Conservation (phyloP, 1,139 yeast species). For the Yamadazyma mexicana region DNA sequence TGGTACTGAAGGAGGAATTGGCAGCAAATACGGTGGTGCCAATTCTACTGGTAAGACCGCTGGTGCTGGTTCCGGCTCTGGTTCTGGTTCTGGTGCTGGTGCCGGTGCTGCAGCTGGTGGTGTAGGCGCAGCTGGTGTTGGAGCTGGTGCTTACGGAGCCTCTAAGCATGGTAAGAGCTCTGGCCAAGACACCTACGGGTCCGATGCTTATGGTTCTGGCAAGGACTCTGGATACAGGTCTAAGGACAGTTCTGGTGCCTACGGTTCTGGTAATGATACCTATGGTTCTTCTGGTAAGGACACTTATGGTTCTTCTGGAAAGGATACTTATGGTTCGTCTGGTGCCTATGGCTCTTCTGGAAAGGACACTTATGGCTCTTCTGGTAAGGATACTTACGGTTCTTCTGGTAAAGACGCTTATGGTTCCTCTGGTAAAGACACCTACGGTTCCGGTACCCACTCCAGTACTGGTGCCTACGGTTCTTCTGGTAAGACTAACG, state of each 20-base stretch:
- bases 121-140: slow-evolving; percentile 13
- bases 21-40: slow-evolving; percentile 17
- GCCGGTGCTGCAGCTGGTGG: slow-evolving; percentile 15
- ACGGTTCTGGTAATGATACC: neutral
- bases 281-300: slow-evolving; percentile 10
- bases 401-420: slow-evolving; percentile 6
- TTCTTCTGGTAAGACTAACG: slow-evolving; percentile 4
- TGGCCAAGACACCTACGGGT: slow-evolving; percentile 15
- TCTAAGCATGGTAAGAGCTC: slow-evolving; percentile 10
- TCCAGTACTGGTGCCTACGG: neutral
- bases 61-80: slow-evolving; percentile 10
- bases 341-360: slow-evolving; percentile 14
- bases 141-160: slow-evolving; percentile 4
- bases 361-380: slow-evolving; percentile 10
- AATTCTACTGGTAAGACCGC: slow-evolving; percentile 8
- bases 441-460: neutral
- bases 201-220: slow-evolving; percentile 13
- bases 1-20: slow-evolving; percentile 32
- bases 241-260: slow-evolving; percentile 1
- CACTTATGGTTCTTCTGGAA: slow-evolving; percentile 10
- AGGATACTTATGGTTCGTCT: slow-evolving; percentile 15
- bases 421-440: slow-evolving; percentile 2
- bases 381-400: slow-evolving; percentile 7
- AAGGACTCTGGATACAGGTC: slow-evolving; percentile 6
- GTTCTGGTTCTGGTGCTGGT: slow-evolving; percentile 17